Evolutionary conservation across 2,329 filamentous ascomycete species (phyloP), one percentile per base, ranked within the genome.

Genomic region (Boeremia exigua): DNA sequence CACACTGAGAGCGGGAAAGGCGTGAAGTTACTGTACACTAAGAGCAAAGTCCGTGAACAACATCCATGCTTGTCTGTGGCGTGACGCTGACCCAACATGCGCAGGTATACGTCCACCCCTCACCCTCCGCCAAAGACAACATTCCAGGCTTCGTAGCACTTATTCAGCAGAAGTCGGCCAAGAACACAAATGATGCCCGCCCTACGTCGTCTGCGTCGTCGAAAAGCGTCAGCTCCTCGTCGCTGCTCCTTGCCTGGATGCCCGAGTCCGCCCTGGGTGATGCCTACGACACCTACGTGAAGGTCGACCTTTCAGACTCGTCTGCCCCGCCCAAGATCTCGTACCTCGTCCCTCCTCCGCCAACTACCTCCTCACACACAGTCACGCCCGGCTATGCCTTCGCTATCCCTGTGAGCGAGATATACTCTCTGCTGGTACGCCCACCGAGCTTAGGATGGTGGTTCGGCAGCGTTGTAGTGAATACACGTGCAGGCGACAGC

Each of bases 361-460:
- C 95, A 1, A 92, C 92, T 0, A 89, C 92, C 10, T 94, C 91
- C 0, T 85, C 87, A 1, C 90, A 93, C 72, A 82, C 84, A 57
- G 85, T 85, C 39, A 84, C 89, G 0, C 80, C 86, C 44, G 93
- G 93, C 4, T 97, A 96, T 73, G 87, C 95, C 1, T 99, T 99
- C 71, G 92, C 94, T 1, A 84, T 99, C 6, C 95, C 95, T 1
- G 84, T 98, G 28, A 91, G 87, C 63, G 90, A 94, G 61, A 88
- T 99, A 58, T 99, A 96, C 77, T 96, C 91, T 27, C 82, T 99
- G 5, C 82, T 96, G 7, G 88, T 99, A 34, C 87, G 95, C 2
- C 94, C 94, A 3, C 96, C 95, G 5, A 97, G 92, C 73, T 78
- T 96, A 7, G 96, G 95, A 14, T 99, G 95, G 96, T 99, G 95